Evolutionary conservation across 306 rosid species (phyloP).

Genomic region (Phaseolus lunatus): DNA sequence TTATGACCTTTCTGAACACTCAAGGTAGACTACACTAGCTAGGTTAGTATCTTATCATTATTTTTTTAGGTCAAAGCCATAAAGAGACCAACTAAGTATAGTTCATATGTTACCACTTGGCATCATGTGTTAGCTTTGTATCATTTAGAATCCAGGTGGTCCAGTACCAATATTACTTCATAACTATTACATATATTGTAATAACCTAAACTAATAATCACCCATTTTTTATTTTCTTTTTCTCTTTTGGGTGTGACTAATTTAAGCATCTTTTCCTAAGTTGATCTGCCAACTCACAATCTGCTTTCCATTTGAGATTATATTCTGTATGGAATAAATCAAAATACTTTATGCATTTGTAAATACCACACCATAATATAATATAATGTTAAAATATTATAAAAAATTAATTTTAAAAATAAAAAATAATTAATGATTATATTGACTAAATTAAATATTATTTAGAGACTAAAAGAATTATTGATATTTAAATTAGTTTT

Average conservation of each 20-base stretch:
- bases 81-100: slow-evolving; percentile 25
- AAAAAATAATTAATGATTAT: too few relatives aligned
- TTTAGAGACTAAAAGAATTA: too few relatives aligned
- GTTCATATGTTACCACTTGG: slow-evolving; percentile 37
- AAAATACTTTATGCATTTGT: neutral
- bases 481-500: too few relatives aligned
- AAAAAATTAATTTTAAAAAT: too few relatives aligned
- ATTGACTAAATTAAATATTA: too few relatives aligned
- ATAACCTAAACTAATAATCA: too few relatives aligned
- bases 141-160: slow-evolving; percentile 28
- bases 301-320: neutral
- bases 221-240: neutral
- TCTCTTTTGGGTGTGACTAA: neutral
- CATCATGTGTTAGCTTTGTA: slow-evolving; percentile 5
- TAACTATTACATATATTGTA: neutral
- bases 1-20: slow-evolving; percentile 30
- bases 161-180: slow-evolving; percentile 23
- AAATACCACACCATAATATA: too few relatives aligned
- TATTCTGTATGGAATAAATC: neutral
- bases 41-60: neutral
- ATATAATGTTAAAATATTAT: too few relatives aligned
- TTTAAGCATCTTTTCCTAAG: slow-evolving; percentile 2
- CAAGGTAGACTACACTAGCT: neutral
- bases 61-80: slow-evolving; percentile 9
- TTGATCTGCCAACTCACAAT: slow-evolving; percentile 5